phyloP scores from a whole-genome alignment of 805 yeast genomes.

The Sugiyamaella marilandica region DNA sequence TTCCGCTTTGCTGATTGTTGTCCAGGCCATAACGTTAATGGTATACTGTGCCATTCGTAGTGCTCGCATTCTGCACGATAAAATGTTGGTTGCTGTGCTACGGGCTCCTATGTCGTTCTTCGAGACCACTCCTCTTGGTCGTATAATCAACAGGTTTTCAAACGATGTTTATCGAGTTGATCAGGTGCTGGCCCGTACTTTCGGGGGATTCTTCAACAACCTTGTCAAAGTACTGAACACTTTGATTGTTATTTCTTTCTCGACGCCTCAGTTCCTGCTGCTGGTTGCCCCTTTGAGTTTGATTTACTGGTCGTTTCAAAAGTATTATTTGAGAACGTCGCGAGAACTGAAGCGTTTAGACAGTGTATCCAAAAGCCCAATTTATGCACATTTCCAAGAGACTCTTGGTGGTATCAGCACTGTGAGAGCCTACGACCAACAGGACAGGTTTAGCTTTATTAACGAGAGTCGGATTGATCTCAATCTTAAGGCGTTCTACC shows the following conservation, averaged over 20 bases:
- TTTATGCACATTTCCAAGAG: conserved; percentile 80
- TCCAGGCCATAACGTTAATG: conserved; percentile 70
- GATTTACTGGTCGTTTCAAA: conserved; percentile 66
- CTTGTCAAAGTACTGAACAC: conserved; percentile 50
- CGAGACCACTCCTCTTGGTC: conserved; percentile 93
- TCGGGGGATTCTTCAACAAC: conserved; percentile 38
- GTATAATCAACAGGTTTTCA: conserved; percentile 85
- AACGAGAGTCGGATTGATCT: conserved; percentile 61
- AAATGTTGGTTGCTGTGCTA: conserved; percentile 68
- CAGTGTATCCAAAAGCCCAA: conserved; percentile 67
- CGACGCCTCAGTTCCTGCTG: conserved; percentile 84
- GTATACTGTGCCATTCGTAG: conserved; percentile 78
- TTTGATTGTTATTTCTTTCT: conserved; percentile 69
- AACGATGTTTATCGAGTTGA: conserved; percentile 88
- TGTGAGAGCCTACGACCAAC: conserved; percentile 68
- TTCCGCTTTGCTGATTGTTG: conserved; percentile 54
- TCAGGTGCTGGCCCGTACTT: conserved; percentile 51
- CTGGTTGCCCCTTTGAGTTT: conserved; percentile 62
- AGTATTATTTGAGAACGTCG: conserved; percentile 61
- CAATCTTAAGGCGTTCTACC: conserved; percentile 89
- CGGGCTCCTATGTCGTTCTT: conserved; percentile 94
- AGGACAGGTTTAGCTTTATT: conserved; percentile 53
- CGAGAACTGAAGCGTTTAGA: conserved; percentile 77
- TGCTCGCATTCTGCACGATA: conserved; percentile 63
- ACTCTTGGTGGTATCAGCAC: conserved; percentile 74